A percentile compares a stretch with the other conserved stretches of the same genome.
These are phyloP conservation scores for Mycena vulgaris DNA, from an alignment of 768 basidiomycete genomes.

Conservation along the genomic window DNA sequence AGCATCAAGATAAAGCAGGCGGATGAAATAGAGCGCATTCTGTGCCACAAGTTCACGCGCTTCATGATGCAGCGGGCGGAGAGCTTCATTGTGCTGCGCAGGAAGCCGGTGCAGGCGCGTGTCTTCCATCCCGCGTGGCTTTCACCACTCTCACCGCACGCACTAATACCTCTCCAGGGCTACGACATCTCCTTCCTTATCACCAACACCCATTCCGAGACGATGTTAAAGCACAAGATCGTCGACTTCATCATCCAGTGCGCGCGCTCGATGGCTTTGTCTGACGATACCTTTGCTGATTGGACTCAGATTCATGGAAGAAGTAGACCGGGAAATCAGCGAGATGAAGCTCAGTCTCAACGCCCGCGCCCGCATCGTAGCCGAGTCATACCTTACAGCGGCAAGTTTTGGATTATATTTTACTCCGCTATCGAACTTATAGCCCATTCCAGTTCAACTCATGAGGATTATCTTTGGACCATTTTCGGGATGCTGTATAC, in stretches of 20 bases:
- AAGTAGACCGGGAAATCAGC: constrained; percentile 99
- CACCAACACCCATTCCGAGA: constrained; percentile 96
- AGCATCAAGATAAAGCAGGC: constrained; percentile 99
- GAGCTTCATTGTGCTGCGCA: constrained; percentile 94
- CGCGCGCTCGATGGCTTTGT: constrained; percentile 44
- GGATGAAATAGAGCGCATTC: constrained; percentile 97
- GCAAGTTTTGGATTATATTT: constrained; percentile 61
- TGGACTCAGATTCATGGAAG: constrained; percentile 90
- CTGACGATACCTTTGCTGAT: constrained; percentile 24
- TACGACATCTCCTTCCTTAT: constrained; percentile 99
- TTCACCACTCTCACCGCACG: neutral
- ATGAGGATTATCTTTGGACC: constrained; percentile 41
- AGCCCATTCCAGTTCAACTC: constrained; percentile 53
- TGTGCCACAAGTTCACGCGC: constrained; percentile 98
- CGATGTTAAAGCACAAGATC: constrained; percentile 99
- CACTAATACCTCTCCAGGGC: constrained; percentile 68
- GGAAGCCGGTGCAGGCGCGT: constrained; percentile 91
- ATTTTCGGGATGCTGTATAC: constrained; percentile 27
- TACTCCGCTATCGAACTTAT: constrained; percentile 18
- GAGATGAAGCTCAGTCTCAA: constrained; percentile 99
- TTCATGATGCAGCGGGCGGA: constrained; percentile 99
- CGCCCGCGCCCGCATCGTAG: constrained; percentile 95
- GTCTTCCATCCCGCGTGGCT: too few relatives aligned
- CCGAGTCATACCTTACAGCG: constrained; percentile 95
- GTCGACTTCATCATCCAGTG: constrained; percentile 99